Base-by-base conservation (phyloP, 169 alveolate species). In the Plasmodium sp. region DNA sequence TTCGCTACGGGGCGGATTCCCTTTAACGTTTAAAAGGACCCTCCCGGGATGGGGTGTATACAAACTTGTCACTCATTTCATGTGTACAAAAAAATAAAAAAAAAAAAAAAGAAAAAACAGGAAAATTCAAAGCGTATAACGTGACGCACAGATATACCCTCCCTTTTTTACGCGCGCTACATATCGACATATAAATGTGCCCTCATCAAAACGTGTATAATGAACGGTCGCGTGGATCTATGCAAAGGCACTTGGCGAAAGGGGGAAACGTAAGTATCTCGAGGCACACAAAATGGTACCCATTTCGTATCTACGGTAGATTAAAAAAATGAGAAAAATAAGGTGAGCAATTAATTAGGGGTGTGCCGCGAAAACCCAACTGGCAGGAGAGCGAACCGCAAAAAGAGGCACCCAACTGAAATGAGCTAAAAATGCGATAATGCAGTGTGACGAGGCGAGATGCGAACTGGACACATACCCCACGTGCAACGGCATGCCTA, bases 51-150 rank as follows among this genome's bases (percentile, higher is more conserved):
- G 77, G 39, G 77, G 77, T 67, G 77, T 67, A 31, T 67, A 67
- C 77, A n/a, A 67, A 34, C 27, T 16, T 33, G 62, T 36, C 45
- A 41, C 31, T 75, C 6, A 41, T 75, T 75, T 45, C 33, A 34
- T 36, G 33, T 75, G 56, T 27, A 75, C 48, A 75, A n/a, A 75
- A 75, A 75, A 84, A 71, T 22, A 67, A 22, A 45, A 48, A 22
- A 67, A 73, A 18, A 84, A 4, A 33, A 33, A 84, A 71, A n/a
- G 48, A 83, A 83, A 27, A 84, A 84, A 34, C 5, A 39, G 75
- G 45, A 72, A 71, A 45, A 74, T n/a, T 45, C 75, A 84, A 58
- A 45, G 58, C 6, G 45, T 14, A 41, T 36, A 0, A 84, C n/a
- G 22, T 34, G 9, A 72, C 39, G 18, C 81, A 71, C 18, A 71